These are phyloP conservation scores for Lenzites betulinus DNA, from an alignment of 768 basidiomycete species.

Conservation along the genomic window DNA sequence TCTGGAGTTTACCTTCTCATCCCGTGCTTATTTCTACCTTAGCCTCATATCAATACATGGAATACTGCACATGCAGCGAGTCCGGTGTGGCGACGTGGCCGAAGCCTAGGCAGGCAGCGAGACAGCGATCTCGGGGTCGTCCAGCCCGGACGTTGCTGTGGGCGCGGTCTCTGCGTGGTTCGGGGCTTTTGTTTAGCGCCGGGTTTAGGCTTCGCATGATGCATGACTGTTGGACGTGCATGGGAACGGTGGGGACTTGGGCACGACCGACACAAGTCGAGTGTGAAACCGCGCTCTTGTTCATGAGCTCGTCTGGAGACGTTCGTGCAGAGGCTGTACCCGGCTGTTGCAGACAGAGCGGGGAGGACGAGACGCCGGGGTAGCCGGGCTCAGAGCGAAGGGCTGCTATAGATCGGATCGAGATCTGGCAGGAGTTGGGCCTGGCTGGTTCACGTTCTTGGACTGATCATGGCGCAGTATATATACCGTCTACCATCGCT, in stretches of 20 bases:
- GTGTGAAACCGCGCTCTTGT: too few species aligned
- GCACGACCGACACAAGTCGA: too few species aligned
- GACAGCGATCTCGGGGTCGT: not conserved
- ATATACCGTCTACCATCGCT: not conserved
- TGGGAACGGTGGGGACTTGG: too few species aligned
- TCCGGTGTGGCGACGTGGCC: too few species aligned
- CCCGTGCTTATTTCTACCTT: constrained; percentile 19
- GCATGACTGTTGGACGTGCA: too few species aligned
- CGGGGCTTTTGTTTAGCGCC: not conserved
- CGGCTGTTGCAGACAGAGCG: not conserved
- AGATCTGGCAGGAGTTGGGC: not conserved
- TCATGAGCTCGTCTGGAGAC: not conserved
- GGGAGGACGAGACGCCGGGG: constrained; percentile 4
- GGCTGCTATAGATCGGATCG: constrained; percentile 16
- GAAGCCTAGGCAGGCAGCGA: not conserved
- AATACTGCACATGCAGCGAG: not conserved
- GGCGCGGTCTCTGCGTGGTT: not conserved
- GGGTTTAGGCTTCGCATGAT: too few species aligned
- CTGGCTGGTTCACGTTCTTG: not conserved
- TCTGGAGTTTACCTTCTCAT: not conserved
- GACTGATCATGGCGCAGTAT: not conserved
- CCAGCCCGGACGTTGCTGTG: not conserved
- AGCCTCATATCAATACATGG: constrained; percentile 18
- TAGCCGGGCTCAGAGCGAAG: constrained; percentile 1
- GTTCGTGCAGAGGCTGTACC: not conserved